These are phyloP conservation scores for Hypoxylon subgilvum DNA, from an alignment of 495 filamentous ascomycete genomes.

Conservation along the genomic window DNA sequence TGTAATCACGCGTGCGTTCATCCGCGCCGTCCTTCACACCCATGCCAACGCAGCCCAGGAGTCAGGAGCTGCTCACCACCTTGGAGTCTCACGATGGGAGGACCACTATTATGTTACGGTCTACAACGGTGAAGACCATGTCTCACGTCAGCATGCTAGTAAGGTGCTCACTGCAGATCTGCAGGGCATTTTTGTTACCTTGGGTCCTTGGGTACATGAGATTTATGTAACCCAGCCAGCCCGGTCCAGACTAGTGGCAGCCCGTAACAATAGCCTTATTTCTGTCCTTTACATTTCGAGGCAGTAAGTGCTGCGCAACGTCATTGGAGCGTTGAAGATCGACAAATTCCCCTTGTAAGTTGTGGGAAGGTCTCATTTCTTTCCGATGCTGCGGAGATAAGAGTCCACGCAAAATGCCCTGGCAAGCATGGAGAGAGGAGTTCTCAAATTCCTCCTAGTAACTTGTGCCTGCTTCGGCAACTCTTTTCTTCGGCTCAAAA, in stretches of 20 bases:
- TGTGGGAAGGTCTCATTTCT: constrained; percentile 9
- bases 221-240: too few species aligned
- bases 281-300: too few species aligned
- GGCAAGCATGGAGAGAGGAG: constrained; percentile 6
- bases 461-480: not conserved
- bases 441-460: constrained; percentile 12
- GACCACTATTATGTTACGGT: too few species aligned
- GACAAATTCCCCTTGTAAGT: constrained; percentile 17
- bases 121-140: constrained; percentile 6
- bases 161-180: constrained; percentile 44
- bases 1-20: constrained; percentile 2
- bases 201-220: too few species aligned
- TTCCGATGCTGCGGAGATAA: constrained; percentile 8
- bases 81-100: constrained; percentile 5
- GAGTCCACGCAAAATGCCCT: not conserved
- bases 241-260: too few species aligned
- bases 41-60: constrained; percentile 8
- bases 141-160: constrained; percentile 24
- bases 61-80: constrained; percentile 5
- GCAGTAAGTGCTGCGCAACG: constrained; percentile 16
- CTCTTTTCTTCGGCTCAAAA: constrained; percentile 3
- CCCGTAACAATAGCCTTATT: constrained; percentile 28
- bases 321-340: constrained; percentile 24
- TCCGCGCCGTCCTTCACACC: constrained; percentile 2
- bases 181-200: constrained; percentile 22